Percentiles rank a stretch among this genome's conserved stretches.
Conservation (phyloP, 2,329 filamentous ascomycete genomes). For the Celoporthe dispersa region DNA sequence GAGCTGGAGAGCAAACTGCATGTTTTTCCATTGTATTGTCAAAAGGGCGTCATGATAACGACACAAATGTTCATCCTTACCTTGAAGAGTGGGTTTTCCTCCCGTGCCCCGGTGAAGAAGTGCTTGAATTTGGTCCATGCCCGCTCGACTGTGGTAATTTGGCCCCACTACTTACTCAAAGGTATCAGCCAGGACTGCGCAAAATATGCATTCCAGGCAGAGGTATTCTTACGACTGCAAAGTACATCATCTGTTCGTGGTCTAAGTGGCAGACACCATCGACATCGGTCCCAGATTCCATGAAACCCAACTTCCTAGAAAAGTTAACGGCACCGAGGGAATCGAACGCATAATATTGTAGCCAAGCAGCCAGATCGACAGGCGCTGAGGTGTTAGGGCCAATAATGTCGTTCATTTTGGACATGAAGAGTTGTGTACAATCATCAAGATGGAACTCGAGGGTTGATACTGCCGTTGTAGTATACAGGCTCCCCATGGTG, state of each 20-base stretch:
- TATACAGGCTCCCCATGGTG: neutral
- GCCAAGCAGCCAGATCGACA: conserved; percentile 20
- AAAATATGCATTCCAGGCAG: neutral
- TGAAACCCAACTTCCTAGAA: conserved; percentile 63
- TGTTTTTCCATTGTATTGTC: no score
- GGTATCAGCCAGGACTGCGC: no score
- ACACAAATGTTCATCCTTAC: no score
- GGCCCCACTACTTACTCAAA: no score
- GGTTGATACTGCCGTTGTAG: neutral
- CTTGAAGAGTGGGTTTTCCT: no score
- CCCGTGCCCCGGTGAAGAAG: no score
- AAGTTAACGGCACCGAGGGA: conserved; percentile 59
- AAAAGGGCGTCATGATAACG: no score
- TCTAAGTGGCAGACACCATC: conserved; percentile 42
- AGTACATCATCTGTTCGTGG: no score
- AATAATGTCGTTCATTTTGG: neutral
- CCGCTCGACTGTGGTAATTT: no score
- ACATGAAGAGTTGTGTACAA: neutral
- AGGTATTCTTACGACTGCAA: neutral
- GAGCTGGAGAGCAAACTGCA: no score
- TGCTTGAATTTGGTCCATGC: no score
- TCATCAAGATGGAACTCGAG: neutral
- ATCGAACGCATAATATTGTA: conserved; percentile 22
- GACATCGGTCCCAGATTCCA: conserved; percentile 65
- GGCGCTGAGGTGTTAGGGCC: no score